Percentiles rank a stretch among this genome's conserved stretches.
Conservation (phyloP, 805 yeast species). For the Millerago galiae region DNA sequence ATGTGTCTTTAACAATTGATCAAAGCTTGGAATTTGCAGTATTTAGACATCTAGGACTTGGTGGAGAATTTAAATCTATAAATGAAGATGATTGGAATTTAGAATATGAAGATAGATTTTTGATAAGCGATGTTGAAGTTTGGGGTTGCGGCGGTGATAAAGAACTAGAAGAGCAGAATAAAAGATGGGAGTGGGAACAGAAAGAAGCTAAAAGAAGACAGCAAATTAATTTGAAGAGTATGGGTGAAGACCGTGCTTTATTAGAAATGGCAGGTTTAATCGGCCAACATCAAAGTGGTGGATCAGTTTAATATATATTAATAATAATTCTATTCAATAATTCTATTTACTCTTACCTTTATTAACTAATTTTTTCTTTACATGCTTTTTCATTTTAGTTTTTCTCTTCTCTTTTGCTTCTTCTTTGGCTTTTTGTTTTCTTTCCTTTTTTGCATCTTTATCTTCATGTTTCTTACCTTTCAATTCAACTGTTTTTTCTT, state of each 20-base stretch:
- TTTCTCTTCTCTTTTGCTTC: slow-evolving; percentile 74
- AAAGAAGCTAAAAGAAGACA: slow-evolving; percentile 77
- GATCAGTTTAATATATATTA: slow-evolving; percentile 30
- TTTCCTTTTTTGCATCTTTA: slow-evolving; percentile 66
- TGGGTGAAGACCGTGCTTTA: slow-evolving; percentile 80
- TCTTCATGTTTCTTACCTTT: slow-evolving; percentile 78
- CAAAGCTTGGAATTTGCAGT: slow-evolving; percentile 72
- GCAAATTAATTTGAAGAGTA: slow-evolving; percentile 52
- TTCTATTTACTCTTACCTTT: slow-evolving; percentile 36
- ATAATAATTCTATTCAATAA: not conserved
- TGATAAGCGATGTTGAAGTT: slow-evolving; percentile 73
- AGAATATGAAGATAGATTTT: slow-evolving; percentile 63
- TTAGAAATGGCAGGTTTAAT: slow-evolving; percentile 75
- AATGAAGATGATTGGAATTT: slow-evolving; percentile 12
- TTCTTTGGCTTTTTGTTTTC: slow-evolving; percentile 73
- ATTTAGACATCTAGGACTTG: slow-evolving; percentile 61
- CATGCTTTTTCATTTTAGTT: slow-evolving; percentile 74
- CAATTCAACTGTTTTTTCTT: slow-evolving; percentile 31
- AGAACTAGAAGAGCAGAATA: slow-evolving; percentile 70
- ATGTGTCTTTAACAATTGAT: slow-evolving; percentile 74
- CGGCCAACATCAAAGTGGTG: slow-evolving; percentile 44
- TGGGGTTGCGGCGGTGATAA: slow-evolving; percentile 86
- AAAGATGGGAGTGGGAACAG: slow-evolving; percentile 88
- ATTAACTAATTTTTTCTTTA: slow-evolving; percentile 70
- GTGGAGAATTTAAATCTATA: slow-evolving; percentile 42